These are phyloP conservation scores for Kwoniella sp. DNA, from an alignment of 768 basidiomycete species.

Conservation along the genomic window DNA sequence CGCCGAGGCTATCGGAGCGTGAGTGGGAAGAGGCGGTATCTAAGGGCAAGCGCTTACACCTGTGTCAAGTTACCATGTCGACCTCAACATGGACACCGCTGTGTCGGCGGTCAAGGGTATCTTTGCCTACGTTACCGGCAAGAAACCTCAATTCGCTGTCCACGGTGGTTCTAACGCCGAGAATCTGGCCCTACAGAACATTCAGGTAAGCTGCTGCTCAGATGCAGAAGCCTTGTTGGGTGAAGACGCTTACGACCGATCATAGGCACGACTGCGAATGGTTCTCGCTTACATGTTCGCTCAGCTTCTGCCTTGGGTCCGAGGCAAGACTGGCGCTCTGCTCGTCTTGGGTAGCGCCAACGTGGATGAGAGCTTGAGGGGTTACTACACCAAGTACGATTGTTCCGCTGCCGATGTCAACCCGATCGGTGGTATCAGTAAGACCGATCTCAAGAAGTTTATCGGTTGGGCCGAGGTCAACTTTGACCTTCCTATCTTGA, in stretches of 20 bases:
- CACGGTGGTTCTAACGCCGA: conserved; percentile 84
- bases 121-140: conserved; percentile 74
- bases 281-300: conserved; percentile 91
- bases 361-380: conserved; percentile 95
- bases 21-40: conserved; percentile 10
- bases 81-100: conserved; percentile 91
- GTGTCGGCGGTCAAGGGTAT: conserved; percentile 78
- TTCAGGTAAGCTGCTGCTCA: conserved; percentile 61
- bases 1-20: conserved; percentile 86
- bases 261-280: conserved; percentile 85
- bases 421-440: conserved; percentile 96
- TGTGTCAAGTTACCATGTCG: conserved; percentile 75
- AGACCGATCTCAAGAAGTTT: conserved; percentile 93
- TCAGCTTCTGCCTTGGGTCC: conserved; percentile 85
- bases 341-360: conserved; percentile 97
- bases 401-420: conserved; percentile 79
- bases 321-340: conserved; percentile 76
- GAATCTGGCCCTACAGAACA: conserved; percentile 95
- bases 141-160: conserved; percentile 68
- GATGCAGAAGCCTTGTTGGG: background rate
- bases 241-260: background rate
- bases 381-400: conserved; percentile 97
- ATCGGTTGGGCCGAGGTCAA: conserved; percentile 73
- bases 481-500: conserved; percentile 80
- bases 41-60: background rate